Evolutionary conservation across 2,329 filamentous ascomycete genomes (phyloP).

Genomic region (Paraconiothyrium brasiliense): DNA sequence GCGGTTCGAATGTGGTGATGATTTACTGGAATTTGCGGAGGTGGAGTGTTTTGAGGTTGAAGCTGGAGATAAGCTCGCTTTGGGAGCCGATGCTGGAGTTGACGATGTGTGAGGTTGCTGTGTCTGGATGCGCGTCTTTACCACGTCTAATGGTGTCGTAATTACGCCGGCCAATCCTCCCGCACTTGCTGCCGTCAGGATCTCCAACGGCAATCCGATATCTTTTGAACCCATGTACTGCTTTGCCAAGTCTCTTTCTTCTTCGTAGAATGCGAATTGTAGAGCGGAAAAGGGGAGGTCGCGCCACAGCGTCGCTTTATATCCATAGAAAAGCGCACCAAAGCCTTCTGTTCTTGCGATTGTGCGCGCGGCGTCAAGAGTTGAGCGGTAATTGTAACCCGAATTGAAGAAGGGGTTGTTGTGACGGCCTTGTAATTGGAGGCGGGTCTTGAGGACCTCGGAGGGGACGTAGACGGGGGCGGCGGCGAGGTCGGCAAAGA

Average conservation of each 20-base stretch:
- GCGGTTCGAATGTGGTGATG: conserved; percentile 59
- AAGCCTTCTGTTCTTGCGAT: conserved; percentile 86
- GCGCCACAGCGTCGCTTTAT: conserved; percentile 92
- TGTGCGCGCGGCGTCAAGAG: conserved; percentile 82
- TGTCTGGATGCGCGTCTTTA: conserved; percentile 96
- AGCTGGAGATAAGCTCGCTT: conserved; percentile 28
- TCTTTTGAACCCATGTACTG: conserved; percentile 80
- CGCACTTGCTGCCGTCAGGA: conserved; percentile 87
- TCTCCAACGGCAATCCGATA: conserved; percentile 85
- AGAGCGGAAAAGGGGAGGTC: conserved; percentile 95
- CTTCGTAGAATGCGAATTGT: conserved; percentile 98
- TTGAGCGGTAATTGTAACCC: conserved; percentile 94
- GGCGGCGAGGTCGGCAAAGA: conserved; percentile 89
- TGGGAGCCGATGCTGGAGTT: conserved; percentile 25
- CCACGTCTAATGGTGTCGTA: conserved; percentile 95
- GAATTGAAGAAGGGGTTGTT: conserved; percentile 95
- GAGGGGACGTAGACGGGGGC: conserved; percentile 95
- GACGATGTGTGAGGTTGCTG: conserved; percentile 70
- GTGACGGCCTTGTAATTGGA: conserved; percentile 92
- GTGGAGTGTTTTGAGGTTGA: conserved; percentile 45
- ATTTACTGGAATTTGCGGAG: conserved; percentile 33
- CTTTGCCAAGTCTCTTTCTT: conserved; percentile 84
- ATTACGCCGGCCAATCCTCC: conserved; percentile 93
- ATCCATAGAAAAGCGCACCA: conserved; percentile 91
- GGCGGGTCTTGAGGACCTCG: conserved; percentile 95